Conservation (phyloP, 208 protist species). For the Tritrichomonas foetus region DNA sequence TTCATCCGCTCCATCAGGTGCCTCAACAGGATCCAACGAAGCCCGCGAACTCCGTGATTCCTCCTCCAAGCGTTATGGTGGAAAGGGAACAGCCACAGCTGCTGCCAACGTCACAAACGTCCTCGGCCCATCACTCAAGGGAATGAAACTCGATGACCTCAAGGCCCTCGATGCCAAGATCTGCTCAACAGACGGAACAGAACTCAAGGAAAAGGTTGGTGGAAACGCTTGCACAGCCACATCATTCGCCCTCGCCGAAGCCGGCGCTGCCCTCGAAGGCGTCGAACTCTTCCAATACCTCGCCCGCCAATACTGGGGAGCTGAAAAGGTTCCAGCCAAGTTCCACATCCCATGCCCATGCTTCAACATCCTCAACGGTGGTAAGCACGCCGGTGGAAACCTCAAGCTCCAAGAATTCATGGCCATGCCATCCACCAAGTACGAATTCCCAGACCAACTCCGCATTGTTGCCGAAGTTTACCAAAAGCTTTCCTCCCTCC, state of each 20-base stretch:
- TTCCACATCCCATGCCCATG: background rate
- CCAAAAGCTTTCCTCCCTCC: slow-evolving; percentile 86
- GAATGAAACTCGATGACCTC: slow-evolving; percentile 11
- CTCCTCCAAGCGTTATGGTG: slow-evolving; percentile 79
- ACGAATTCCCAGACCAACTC: background rate
- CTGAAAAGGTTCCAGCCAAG: background rate
- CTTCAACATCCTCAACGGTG: background rate
- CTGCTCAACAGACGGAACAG: background rate
- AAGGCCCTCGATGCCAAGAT: slow-evolving; percentile 6
- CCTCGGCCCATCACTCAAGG: slow-evolving; percentile 75
- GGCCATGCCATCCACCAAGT: background rate
- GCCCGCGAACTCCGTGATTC: slow-evolving; percentile 86
- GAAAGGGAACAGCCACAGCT: slow-evolving; percentile 86
- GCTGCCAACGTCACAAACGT: slow-evolving; percentile 90
- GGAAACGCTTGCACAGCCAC: slow-evolving; percentile 15
- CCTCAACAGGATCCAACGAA: slow-evolving; percentile 96
- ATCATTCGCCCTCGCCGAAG: slow-evolving; percentile 24
- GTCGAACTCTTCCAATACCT: background rate
- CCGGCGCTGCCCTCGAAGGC: background rate
- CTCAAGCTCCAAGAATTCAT: slow-evolving; percentile 36
- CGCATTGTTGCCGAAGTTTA: slow-evolving; percentile 79
- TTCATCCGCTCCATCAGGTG: slow-evolving; percentile 82
- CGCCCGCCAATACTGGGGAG: background rate
- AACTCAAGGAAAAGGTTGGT: too few species aligned
- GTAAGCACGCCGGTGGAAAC: too few species aligned